Conservation (phyloP, 2,329 filamentous ascomycete species). For the Fusarium sp. region DNA sequence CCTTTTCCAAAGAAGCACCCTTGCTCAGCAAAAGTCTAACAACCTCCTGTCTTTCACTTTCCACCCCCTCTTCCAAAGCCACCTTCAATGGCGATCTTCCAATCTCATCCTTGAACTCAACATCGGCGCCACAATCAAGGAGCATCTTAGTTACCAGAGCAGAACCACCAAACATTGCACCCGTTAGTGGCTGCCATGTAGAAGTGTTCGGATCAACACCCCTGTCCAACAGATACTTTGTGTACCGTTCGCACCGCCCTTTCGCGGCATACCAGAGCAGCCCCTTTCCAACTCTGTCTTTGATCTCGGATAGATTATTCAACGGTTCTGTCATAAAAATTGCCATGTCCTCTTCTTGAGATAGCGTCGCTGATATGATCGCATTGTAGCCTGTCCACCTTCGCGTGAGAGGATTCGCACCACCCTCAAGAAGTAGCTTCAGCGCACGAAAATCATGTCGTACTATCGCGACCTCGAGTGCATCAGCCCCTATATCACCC, state of each 20-base stretch:
- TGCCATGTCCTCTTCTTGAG: not conserved
- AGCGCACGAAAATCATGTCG: not conserved
- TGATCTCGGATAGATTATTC: accelerated
- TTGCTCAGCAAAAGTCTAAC: not conserved
- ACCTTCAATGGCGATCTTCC: not conserved
- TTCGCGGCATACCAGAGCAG: constrained; percentile 14
- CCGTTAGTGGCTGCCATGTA: not conserved
- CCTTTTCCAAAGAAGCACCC: not conserved
- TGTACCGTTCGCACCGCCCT: not conserved
- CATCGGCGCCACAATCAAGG: not conserved
- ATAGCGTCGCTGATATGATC: constrained; percentile 4
- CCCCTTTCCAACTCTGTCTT: not conserved
- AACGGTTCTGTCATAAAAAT: not conserved
- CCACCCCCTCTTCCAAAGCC: not conserved
- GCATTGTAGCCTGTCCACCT: not conserved
- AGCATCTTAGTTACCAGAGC: not conserved
- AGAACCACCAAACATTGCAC: not conserved
- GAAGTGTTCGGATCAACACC: not conserved
- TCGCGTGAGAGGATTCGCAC: not conserved
- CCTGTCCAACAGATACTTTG: not conserved
- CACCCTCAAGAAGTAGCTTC: constrained; percentile 4
- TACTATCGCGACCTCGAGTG: not conserved
- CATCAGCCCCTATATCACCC: not conserved
- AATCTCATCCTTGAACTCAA: not conserved
- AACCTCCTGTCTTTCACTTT: not conserved